phyloP scores from a whole-genome alignment of 2,329 filamentous ascomycete species.

The Chaetomium sp. region DNA sequence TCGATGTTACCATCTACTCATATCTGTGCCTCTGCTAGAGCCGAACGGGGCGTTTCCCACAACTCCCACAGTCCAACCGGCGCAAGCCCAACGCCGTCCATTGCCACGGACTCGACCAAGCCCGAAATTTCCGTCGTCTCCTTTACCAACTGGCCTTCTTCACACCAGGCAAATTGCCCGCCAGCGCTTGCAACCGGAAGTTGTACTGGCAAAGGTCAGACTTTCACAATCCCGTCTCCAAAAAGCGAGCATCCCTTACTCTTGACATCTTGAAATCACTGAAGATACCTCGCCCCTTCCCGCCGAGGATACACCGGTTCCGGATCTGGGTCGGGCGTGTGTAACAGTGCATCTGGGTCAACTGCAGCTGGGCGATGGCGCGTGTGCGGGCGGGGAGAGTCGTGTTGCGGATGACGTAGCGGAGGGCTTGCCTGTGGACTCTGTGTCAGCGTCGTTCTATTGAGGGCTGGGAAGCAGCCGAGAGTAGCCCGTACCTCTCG shows the following conservation, averaged over 20 bases:
- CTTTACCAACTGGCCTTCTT: constrained; percentile 93
- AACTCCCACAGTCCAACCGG: not conserved
- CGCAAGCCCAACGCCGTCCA: not conserved
- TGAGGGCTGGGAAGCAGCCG: not conserved
- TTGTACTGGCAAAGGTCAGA: constrained; percentile 66
- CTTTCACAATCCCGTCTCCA: not conserved
- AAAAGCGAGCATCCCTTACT: constrained; percentile 57
- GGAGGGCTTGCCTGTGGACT: constrained; percentile 75
- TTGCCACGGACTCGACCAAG: not conserved
- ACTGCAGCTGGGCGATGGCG: constrained; percentile 88
- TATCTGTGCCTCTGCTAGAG: not conserved
- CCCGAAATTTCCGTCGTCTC: not conserved
- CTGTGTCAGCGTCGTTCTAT: not conserved
- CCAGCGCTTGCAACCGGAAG: constrained; percentile 87
- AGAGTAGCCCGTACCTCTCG: constrained; percentile 66
- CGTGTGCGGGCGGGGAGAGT: constrained; percentile 78
- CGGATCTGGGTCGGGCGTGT: constrained; percentile 91
- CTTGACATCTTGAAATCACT: constrained; percentile 89
- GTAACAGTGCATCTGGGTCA: constrained; percentile 95
- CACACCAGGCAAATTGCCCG: constrained; percentile 84
- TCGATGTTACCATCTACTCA: constrained; percentile 1
- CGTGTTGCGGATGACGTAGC: constrained; percentile 93
- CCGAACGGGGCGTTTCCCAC: constrained; percentile 9
- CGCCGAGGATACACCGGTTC: constrained; percentile 89
- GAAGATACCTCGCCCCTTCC: constrained; percentile 87